A percentile compares a stretch with the other conserved stretches of the same genome.
phyloP scores from a whole-genome alignment of 306 rosid species.

The Delonix regia region DNA sequence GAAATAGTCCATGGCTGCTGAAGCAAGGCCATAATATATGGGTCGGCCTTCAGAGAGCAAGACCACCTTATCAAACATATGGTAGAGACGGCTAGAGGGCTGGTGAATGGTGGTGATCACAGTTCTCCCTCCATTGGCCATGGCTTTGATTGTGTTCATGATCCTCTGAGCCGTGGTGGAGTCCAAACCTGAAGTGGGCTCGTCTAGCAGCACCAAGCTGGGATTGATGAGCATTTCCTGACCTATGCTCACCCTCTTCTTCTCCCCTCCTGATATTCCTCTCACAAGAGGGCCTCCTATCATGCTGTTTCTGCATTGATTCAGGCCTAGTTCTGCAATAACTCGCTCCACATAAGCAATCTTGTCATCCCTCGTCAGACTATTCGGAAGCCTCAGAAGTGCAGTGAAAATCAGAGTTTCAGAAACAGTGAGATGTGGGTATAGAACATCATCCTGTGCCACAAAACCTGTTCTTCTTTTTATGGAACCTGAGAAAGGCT shows the following conservation, averaged over 20 bases:
- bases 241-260: slow-evolving; percentile 83
- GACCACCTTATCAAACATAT: slow-evolving; percentile 78
- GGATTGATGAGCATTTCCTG: slow-evolving; percentile 89
- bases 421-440: slow-evolving; percentile 76
- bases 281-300: slow-evolving; percentile 79
- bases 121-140: slow-evolving; percentile 72
- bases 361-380: slow-evolving; percentile 55
- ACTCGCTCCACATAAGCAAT: slow-evolving; percentile 61
- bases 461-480: slow-evolving; percentile 81
- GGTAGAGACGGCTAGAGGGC: slow-evolving; percentile 80
- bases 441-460: slow-evolving; percentile 75
- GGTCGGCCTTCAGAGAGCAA: slow-evolving; percentile 77
- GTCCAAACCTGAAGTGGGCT: slow-evolving; percentile 90
- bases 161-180: slow-evolving; percentile 83
- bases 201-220: slow-evolving; percentile 70
- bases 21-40: slow-evolving; percentile 70
- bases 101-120: slow-evolving; percentile 87
- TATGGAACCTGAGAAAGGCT: slow-evolving; percentile 57
- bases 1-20: slow-evolving; percentile 64
- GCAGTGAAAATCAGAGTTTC: slow-evolving; percentile 86
- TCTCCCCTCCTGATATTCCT: slow-evolving; percentile 90
- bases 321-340: slow-evolving; percentile 64
- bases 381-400: slow-evolving; percentile 70
- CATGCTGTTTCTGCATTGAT: slow-evolving; percentile 63
- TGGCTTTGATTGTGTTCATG: slow-evolving; percentile 56